Conservation (phyloP, 495 filamentous ascomycete species). For the Lasiosphaeriaceae sp. region DNA sequence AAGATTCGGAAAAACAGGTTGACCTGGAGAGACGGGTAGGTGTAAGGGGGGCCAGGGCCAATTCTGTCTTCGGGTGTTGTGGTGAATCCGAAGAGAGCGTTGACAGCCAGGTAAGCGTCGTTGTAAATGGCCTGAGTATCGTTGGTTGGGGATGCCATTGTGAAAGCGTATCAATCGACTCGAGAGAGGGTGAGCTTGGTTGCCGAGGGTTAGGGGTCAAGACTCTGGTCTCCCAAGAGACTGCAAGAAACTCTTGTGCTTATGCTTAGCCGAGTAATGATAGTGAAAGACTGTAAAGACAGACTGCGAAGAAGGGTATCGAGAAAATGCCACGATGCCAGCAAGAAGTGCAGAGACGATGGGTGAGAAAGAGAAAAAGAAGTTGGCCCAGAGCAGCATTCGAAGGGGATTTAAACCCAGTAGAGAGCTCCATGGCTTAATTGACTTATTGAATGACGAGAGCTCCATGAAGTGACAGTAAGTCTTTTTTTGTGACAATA, state of each 20-base stretch:
- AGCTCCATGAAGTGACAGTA: neutral
- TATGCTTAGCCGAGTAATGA: neutral
- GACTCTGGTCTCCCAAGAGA: too few relatives aligned
- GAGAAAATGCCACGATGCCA: neutral
- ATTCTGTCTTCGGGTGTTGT: slow-evolving; percentile 22
- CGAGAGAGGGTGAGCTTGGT: neutral
- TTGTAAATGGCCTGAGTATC: neutral
- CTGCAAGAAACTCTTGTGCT: neutral
- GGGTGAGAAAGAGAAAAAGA: neutral
- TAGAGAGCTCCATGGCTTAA: too few relatives aligned
- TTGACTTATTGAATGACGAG: neutral
- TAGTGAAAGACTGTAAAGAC: neutral
- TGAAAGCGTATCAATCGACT: neutral
- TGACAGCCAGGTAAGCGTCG: slow-evolving; percentile 2
- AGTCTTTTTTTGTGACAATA: neutral
- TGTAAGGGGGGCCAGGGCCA: slow-evolving; percentile 24
- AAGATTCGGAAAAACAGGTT: slow-evolving; percentile 43
- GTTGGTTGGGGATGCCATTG: neutral
- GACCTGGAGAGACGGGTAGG: slow-evolving; percentile 26
- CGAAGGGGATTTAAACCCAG: neutral
- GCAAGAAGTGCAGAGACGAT: neutral
- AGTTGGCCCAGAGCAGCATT: neutral
- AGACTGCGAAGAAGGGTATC: neutral
- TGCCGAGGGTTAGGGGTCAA: too few relatives aligned
- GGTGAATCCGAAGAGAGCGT: slow-evolving; percentile 13